Evolutionary conservation across 2,329 filamentous ascomycete genomes (phyloP).

Genomic region (Trichoderma hamatum): DNA sequence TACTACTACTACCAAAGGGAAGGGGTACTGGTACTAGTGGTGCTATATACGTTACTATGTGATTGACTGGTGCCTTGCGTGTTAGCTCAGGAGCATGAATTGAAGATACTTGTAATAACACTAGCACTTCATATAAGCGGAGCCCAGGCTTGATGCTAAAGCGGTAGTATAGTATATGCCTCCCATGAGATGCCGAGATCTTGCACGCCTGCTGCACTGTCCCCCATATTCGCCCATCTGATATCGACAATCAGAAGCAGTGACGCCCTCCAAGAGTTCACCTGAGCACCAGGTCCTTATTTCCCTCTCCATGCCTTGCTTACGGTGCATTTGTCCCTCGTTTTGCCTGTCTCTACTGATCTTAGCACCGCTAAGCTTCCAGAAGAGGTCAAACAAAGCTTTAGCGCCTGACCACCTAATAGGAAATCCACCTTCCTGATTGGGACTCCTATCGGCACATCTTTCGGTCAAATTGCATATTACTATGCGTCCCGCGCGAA

Average conservation of each 20-base stretch:
- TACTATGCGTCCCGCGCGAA: conserved; percentile 24
- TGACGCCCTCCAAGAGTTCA: not conserved
- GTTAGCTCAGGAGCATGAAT: not conserved
- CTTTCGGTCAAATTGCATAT: conserved; percentile 27
- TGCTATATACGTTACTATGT: no score
- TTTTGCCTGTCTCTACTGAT: not conserved
- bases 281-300: not conserved
- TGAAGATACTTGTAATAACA: not conserved
- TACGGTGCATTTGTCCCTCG: not conserved
- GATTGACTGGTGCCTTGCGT: not conserved
- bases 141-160: conserved; percentile 9
- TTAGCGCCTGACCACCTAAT: conserved; percentile 15
- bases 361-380: conserved; percentile 7
- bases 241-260: not conserved
- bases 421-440: conserved; percentile 23
- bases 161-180: not conserved
- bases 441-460: conserved; percentile 21
- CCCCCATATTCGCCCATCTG: not conserved
- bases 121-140: not conserved
- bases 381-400: not conserved
- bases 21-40: not conserved
- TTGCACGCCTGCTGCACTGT: not conserved
- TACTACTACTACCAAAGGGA: not conserved
- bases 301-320: not conserved
- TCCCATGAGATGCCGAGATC: not conserved